Conservation (phyloP, 768 basidiomycete species). For the Collybiopsis confluens region DNA sequence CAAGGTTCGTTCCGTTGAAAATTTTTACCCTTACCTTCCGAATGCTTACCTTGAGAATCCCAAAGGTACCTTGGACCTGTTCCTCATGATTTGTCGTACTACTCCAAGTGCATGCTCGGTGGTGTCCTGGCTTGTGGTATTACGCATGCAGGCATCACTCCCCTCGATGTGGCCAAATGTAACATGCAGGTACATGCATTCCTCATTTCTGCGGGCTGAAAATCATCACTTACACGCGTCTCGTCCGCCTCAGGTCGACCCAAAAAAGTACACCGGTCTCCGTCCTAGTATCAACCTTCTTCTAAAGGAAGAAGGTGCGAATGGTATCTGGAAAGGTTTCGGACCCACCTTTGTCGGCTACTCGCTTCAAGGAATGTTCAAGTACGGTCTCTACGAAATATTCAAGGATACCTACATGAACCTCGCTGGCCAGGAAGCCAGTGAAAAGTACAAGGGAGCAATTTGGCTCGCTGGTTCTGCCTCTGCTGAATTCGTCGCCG, state of each 20-base stretch:
- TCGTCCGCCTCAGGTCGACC: conserved; percentile 53
- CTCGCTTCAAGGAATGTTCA: conserved; percentile 96
- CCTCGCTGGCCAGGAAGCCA: conserved; percentile 77
- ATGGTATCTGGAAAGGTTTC: conserved; percentile 91
- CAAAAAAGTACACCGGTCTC: conserved; percentile 70
- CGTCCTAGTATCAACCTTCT: conserved; percentile 57
- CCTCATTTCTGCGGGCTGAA: conserved; percentile 1
- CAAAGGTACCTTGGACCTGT: conserved; percentile 14
- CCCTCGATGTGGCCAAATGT: conserved; percentile 85
- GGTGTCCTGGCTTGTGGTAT: conserved; percentile 84
- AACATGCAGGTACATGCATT: conserved; percentile 74
- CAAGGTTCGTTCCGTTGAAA: conserved; percentile 4
- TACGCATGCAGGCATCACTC: conserved; percentile 86
- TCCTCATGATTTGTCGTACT: conserved; percentile 43
- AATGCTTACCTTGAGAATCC: neutral
- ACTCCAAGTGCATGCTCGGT: conserved; percentile 83
- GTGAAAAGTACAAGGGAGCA: conserved; percentile 77
- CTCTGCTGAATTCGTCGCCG: conserved; percentile 93
- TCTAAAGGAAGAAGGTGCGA: conserved; percentile 75
- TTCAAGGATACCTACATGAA: conserved; percentile 96
- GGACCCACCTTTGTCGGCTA: conserved; percentile 92
- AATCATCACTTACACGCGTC: neutral
- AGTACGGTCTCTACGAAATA: conserved; percentile 95
- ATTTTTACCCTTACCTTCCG: neutral
- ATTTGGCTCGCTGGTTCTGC: conserved; percentile 96